Conservation (phyloP, 108 stramenopile species). For the Stephanodiscus minutulus region DNA sequence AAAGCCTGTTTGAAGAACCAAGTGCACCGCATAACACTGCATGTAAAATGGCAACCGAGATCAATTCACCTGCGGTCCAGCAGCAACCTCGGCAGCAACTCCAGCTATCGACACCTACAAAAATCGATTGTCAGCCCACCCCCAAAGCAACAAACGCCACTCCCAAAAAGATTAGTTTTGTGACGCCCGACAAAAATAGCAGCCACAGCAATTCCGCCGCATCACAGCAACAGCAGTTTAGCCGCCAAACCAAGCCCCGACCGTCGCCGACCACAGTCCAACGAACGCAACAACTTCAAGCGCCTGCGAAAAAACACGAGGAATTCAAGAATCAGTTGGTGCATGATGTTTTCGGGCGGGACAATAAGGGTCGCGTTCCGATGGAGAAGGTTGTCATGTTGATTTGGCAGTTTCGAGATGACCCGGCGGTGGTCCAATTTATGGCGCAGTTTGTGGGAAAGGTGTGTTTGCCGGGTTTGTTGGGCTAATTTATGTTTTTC, state of each 20-base stretch:
- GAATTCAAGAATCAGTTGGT: conserved; percentile 67
- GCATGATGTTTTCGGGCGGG: conserved; percentile 82
- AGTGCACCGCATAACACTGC: background rate
- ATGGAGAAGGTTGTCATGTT: conserved; percentile 97
- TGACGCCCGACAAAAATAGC: background rate
- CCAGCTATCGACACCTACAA: background rate
- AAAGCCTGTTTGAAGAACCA: no score
- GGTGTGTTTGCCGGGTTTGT: conserved; percentile 43
- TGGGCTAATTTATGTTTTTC: conserved; percentile 3
- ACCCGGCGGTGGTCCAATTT: conserved; percentile 89
- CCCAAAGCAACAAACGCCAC: conserved; percentile 12
- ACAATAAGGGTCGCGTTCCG: conserved; percentile 70
- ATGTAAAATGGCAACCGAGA: background rate
- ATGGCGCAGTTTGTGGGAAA: conserved; percentile 92
- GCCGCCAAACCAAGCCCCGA: background rate
- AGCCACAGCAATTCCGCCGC: background rate
- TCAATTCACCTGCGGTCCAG: background rate
- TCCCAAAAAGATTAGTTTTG: background rate
- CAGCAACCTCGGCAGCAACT: background rate
- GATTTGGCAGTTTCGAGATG: conserved; percentile 94
- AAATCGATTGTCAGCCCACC: background rate
- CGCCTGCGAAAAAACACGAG: conserved; percentile 27
- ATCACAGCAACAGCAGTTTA: background rate
- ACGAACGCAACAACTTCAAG: background rate
- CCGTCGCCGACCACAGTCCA: background rate